Evolutionary conservation across 768 basidiomycete genomes (phyloP).

Genomic region (Tricholoma bakamatsutake): DNA sequence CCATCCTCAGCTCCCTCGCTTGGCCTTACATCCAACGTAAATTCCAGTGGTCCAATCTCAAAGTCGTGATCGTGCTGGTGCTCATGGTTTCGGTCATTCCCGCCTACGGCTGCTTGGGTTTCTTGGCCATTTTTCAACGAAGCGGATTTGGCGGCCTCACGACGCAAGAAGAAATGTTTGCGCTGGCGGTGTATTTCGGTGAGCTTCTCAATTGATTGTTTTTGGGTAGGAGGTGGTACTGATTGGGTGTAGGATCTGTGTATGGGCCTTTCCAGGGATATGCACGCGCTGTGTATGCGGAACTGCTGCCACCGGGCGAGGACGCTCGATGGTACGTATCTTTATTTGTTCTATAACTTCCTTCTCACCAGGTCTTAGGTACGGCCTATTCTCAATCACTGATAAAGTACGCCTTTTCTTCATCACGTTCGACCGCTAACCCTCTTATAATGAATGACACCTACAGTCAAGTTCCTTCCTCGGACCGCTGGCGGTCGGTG

Average conservation of each 20-base stretch:
- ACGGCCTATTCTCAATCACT: conserved; percentile 84
- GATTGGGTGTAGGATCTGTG: conserved; percentile 42
- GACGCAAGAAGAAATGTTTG: conserved; percentile 81
- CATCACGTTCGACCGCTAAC: conserved; percentile 5
- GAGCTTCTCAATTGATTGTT: conserved; percentile 12
- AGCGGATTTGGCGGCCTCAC: conserved; percentile 68
- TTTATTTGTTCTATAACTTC: neutral
- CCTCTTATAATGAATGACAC: neutral
- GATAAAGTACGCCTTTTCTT: conserved; percentile 53
- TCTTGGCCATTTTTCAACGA: conserved; percentile 43
- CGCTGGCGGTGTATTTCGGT: conserved; percentile 80
- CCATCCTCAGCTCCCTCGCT: conserved; percentile 78
- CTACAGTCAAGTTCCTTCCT: conserved; percentile 83
- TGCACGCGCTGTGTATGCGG: conserved; percentile 81
- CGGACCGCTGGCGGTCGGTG: conserved; percentile 82
- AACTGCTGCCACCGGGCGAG: conserved; percentile 80
- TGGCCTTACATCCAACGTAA: conserved; percentile 72
- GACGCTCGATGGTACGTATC: conserved; percentile 76
- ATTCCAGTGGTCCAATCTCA: conserved; percentile 59
- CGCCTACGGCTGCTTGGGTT: conserved; percentile 78
- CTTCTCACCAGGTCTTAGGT: conserved; percentile 24
- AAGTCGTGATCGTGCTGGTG: conserved; percentile 63
- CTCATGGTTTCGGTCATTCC: conserved; percentile 62
- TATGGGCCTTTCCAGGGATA: conserved; percentile 93
- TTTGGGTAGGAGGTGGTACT: neutral